These are phyloP conservation scores for Datisca glomerata DNA, from an alignment of 306 rosid genomes.

Conservation along the genomic window DNA sequence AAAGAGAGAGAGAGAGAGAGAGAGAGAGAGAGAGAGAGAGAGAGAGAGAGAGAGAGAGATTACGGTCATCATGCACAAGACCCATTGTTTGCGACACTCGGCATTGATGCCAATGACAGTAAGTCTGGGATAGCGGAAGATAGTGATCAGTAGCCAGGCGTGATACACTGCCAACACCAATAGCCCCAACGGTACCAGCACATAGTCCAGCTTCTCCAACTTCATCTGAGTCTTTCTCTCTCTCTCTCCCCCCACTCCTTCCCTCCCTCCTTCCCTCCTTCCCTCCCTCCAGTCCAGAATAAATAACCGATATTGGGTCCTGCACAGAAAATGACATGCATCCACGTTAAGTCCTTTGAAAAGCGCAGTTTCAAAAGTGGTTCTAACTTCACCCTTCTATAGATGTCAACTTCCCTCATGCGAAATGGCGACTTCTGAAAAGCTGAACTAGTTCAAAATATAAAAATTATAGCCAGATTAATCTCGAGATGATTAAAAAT, in stretches of 20 bases:
- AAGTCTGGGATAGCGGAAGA: conserved; percentile 27
- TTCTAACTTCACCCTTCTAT: too few relatives aligned
- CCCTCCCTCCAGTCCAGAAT: too few relatives aligned
- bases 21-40: not conserved
- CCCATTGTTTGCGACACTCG: conserved; percentile 70
- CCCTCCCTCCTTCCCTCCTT: not conserved
- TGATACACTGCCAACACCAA: conserved; percentile 42
- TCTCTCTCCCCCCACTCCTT: not conserved
- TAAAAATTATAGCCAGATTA: too few relatives aligned
- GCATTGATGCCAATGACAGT: conserved; percentile 77
- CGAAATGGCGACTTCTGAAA: too few relatives aligned
- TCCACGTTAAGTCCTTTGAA: too few relatives aligned
- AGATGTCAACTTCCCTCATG: too few relatives aligned
- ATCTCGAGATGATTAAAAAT: too few relatives aligned
- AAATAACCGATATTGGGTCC: too few relatives aligned
- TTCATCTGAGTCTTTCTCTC: conserved; percentile 23
- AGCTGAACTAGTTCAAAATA: too few relatives aligned
- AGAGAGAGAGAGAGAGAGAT: conserved; percentile 18
- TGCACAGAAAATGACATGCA: too few relatives aligned
- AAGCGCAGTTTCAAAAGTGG: too few relatives aligned
- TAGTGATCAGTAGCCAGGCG: conserved; percentile 36
- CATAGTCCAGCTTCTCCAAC: conserved; percentile 26
- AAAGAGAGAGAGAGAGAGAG: not conserved
- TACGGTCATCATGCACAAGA: conserved; percentile 48
- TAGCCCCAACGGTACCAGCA: conserved; percentile 56